Evolutionary conservation across 2,329 filamentous ascomycete genomes (phyloP).

Genomic region (Periconia digitata): DNA sequence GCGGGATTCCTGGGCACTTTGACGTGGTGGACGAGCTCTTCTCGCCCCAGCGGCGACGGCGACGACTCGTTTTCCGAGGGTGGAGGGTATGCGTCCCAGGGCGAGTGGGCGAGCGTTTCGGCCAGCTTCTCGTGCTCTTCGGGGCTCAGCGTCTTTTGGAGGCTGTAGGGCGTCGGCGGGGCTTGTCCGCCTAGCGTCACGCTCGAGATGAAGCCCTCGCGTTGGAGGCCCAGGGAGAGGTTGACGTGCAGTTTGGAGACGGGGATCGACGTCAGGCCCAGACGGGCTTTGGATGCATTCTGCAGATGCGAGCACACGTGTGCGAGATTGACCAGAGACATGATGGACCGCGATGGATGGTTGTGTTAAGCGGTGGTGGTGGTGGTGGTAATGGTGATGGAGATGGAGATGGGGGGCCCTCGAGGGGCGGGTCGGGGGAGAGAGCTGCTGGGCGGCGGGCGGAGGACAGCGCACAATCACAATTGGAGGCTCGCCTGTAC

Average conservation of each 20-base stretch:
- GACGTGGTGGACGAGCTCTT: conserved; percentile 21
- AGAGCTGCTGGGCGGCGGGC: conserved; percentile 6
- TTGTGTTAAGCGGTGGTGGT: too few relatives aligned
- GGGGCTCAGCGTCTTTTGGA: conserved; percentile 33
- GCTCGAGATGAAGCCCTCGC: conserved; percentile 77
- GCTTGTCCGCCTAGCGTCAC: conserved; percentile 72
- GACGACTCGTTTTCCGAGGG: conserved; percentile 1
- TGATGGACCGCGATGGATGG: conserved; percentile 52
- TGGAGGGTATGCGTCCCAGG: conserved; percentile 36
- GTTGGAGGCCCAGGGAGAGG: conserved; percentile 75
- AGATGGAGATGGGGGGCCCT: conserved; percentile 7
- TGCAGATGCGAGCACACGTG: conserved; percentile 89
- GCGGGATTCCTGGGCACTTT: conserved; percentile 63
- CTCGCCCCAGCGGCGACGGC: conserved; percentile 14
- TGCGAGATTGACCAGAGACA: conserved; percentile 75
- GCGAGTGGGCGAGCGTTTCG: conserved; percentile 44
- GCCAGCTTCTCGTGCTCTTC: conserved; percentile 32
- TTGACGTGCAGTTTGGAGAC: conserved; percentile 79
- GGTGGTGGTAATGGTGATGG: too few relatives aligned
- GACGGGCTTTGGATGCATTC: conserved; percentile 81
- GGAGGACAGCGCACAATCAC: background rate
- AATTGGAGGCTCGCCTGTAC: background rate
- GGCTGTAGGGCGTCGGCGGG: conserved; percentile 46
- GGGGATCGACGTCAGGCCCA: conserved; percentile 81
- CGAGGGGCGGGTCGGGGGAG: conserved; percentile 3